A percentile compares a stretch with the other conserved stretches of the same genome.
phyloP scores from a whole-genome alignment of 345 rosid species.

The Moringa oleifera region DNA sequence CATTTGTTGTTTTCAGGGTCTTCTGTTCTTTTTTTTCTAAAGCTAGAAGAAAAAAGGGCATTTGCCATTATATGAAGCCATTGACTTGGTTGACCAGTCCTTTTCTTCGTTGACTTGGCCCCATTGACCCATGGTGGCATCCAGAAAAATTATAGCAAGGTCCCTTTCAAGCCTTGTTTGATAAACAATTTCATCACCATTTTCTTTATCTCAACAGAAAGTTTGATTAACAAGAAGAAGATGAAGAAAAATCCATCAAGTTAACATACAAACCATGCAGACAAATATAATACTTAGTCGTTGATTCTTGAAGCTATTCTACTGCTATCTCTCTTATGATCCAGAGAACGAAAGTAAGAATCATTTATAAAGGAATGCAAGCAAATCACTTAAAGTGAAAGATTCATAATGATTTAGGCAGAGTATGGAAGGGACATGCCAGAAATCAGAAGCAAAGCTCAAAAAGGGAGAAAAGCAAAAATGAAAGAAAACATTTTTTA shows the following conservation, averaged over 20 bases:
- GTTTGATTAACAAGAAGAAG: not conserved
- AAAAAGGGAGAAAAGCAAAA: not conserved
- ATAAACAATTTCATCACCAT: not conserved
- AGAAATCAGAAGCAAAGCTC: not conserved
- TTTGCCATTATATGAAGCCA: not conserved
- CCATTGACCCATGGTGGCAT: slow-evolving; percentile 18
- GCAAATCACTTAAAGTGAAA: not conserved
- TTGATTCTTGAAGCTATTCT: not conserved
- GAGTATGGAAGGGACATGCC: not conserved
- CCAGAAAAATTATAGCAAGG: not conserved
- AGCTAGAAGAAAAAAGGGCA: not conserved
- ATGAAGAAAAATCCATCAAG: not conserved
- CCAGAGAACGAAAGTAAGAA: not conserved
- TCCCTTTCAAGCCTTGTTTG: not conserved
- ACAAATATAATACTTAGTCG: too few species aligned
- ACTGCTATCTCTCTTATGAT: not conserved
- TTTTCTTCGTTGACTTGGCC: slow-evolving; percentile 37
- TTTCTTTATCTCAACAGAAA: not conserved
- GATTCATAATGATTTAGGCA: not conserved
- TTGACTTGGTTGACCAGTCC: slow-evolving; percentile 38
- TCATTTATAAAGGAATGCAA: not conserved
- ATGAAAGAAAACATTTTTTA: not conserved
- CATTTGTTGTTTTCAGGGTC: not conserved
- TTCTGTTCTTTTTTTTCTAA: not conserved
- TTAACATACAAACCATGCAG: not conserved